These are phyloP conservation scores for Phanerochaete carnosa DNA, from an alignment of 768 basidiomycete species.

Conservation along the genomic window DNA sequence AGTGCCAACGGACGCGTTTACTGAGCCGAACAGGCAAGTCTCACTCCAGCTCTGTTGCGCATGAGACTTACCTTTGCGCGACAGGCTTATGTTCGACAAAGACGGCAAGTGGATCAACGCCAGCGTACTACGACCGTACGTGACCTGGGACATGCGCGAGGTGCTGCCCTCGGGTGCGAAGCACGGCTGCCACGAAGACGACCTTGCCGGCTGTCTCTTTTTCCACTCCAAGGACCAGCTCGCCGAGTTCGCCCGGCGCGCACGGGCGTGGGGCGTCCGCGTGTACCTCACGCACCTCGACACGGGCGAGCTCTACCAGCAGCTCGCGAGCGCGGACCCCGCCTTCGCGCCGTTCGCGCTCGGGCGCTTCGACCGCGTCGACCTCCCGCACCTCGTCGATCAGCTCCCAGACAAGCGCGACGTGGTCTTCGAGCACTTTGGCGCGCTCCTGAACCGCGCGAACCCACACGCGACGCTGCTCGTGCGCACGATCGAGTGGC, in stretches of 20 bases:
- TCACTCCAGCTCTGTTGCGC: background rate
- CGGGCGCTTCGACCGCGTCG: background rate
- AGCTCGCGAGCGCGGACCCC: background rate
- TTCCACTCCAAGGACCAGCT: background rate
- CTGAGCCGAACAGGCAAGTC: background rate
- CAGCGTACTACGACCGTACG: background rate
- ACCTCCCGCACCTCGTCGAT: background rate
- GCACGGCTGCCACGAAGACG: background rate
- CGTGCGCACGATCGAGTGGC: background rate
- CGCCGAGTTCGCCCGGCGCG: background rate
- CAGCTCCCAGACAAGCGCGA: background rate
- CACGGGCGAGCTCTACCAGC: background rate
- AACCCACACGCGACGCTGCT: background rate
- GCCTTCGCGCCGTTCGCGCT: background rate
- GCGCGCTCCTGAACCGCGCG: background rate
- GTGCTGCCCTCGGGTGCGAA: background rate
- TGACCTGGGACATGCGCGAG: background rate
- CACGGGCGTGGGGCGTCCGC: background rate
- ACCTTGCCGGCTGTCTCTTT: background rate
- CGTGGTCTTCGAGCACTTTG: background rate
- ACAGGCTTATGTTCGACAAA: background rate
- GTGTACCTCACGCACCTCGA: background rate
- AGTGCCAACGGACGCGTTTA: background rate
- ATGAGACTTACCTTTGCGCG: background rate
- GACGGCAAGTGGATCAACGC: background rate